Evolutionary conservation across 331 rosid species (phyloP).

Genomic region (Quercus phellos): DNA sequence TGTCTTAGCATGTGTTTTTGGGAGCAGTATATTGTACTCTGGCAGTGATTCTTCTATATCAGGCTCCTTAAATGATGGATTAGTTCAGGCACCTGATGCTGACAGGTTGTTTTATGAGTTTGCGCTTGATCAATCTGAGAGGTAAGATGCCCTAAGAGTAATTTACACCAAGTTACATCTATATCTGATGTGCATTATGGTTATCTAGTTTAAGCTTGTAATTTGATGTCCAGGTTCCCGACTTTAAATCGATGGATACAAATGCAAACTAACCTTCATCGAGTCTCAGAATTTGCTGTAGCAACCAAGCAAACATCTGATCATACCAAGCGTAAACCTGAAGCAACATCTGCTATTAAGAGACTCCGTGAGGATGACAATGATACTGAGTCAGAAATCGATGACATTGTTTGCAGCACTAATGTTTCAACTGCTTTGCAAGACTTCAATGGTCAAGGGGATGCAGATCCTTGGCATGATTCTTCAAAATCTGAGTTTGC

Average conservation of each 20-base stretch:
- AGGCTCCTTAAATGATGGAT: slow-evolving; percentile 73
- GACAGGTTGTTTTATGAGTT: slow-evolving; percentile 87
- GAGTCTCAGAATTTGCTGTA: slow-evolving; percentile 92
- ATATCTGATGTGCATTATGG: slow-evolving; percentile 4
- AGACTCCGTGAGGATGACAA: slow-evolving; percentile 79
- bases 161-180: background rate
- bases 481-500: slow-evolving; percentile 63
- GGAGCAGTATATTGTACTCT: slow-evolving; percentile 80
- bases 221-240: slow-evolving; percentile 63
- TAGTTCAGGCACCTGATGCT: slow-evolving; percentile 71
- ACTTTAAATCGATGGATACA: slow-evolving; percentile 99
- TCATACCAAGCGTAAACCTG: slow-evolving; percentile 36
- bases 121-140: slow-evolving; percentile 98
- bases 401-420: slow-evolving; percentile 60
- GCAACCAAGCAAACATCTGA: slow-evolving; percentile 56
- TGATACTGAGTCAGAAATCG: slow-evolving; percentile 80
- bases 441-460: slow-evolving; percentile 46
- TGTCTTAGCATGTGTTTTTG: slow-evolving; percentile 91
- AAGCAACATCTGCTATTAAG: slow-evolving; percentile 71
- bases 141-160: slow-evolving; percentile 39
- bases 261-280: slow-evolving; percentile 95
- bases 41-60: slow-evolving; percentile 72
- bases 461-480: slow-evolving; percentile 56
- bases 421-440: slow-evolving; percentile 47
- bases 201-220: slow-evolving; percentile 24